A percentile compares a stretch with the other conserved stretches of the same genome.
Evolutionary conservation across 2,329 filamentous ascomycete genomes (phyloP).

Genomic region (Arthroderma uncinatum): DNA sequence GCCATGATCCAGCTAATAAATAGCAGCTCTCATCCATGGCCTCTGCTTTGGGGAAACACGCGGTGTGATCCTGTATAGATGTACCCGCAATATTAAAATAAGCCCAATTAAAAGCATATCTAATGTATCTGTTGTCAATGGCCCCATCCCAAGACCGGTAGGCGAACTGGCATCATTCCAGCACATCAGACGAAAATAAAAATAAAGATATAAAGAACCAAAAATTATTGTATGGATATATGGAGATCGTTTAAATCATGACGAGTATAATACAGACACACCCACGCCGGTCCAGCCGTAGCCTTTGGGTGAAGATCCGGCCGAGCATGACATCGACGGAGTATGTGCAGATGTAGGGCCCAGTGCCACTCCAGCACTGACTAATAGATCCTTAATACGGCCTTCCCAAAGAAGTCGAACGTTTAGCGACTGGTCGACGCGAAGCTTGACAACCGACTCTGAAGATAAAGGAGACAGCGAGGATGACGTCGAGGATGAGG

Average conservation of each 20-base stretch:
- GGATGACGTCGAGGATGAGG: slow-evolving; percentile 41
- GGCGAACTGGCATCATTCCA: not conserved
- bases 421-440: slow-evolving; percentile 76
- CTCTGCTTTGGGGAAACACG: not conserved
- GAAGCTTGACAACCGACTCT: slow-evolving; percentile 78
- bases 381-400: slow-evolving; percentile 79
- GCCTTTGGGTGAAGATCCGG: slow-evolving; percentile 21
- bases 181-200: not conserved
- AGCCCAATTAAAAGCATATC: not conserved
- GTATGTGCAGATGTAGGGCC: slow-evolving; percentile 40
- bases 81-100: not conserved
- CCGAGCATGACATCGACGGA: slow-evolving; percentile 18
- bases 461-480: slow-evolving; percentile 36
- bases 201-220: not conserved
- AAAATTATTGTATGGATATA: not conserved
- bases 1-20: not conserved
- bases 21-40: not conserved
- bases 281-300: slow-evolving; percentile 33
- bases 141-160: not conserved
- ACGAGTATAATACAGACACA: slow-evolving; percentile 34
- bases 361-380: slow-evolving; percentile 78
- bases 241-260: slow-evolving; percentile 18
- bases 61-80: not conserved
- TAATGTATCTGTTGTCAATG: not conserved
- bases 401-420: slow-evolving; percentile 89